Evolutionary conservation across 2,329 filamentous ascomycete species (phyloP), one percentile per base, ranked within the genome.

Genomic region (Pyrenochaeta sp.): DNA sequence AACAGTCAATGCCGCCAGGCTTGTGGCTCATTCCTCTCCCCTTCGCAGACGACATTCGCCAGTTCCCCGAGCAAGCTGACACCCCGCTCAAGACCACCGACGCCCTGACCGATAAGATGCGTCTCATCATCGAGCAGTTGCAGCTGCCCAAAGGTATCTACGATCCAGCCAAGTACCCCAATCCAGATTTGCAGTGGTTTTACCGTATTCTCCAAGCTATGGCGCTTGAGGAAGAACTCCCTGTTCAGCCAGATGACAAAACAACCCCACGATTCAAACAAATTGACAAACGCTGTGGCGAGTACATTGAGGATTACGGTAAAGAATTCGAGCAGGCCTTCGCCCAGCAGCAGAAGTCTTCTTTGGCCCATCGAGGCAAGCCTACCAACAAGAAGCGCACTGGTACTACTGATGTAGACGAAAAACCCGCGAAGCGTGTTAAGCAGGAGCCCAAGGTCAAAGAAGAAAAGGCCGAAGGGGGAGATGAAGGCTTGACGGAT

Each of bases 161-260:
- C 72, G 90, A 96, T 65, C 93, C 94, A 1, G 82, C 83, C 1
- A 95, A 90, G 71, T 98, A 97, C 71, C 92, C 95, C 0, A 99
- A 99, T 61, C 93, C 93, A 72, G 86, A 91, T 8, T 83, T 99
- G 25, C 95, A 99, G 79, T 99, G 94, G 93, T 95, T 98, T 80
- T 99, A 98, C 82, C 90, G 88, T 61, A 96, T 99, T 45, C 81
- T 99, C 0, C 95, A 99, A 78, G 90, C 91, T 6, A 84, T 97
- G 56, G 95, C 95, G 0, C 83, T 99, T 0, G 93, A 97, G 36
- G 95, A 99, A 74, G 93, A 97, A 65, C 80, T 96, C 1, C 93
- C 93, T 0, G 89, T 91, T 22, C 79, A 84, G 45, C 82, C 86
- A 1, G 85, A 89, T 49, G 95, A 99, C 72, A 89, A 90, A 64